phyloP scores from a whole-genome alignment of 2,329 filamentous ascomycete genomes.

The Sporothrix pallida region DNA sequence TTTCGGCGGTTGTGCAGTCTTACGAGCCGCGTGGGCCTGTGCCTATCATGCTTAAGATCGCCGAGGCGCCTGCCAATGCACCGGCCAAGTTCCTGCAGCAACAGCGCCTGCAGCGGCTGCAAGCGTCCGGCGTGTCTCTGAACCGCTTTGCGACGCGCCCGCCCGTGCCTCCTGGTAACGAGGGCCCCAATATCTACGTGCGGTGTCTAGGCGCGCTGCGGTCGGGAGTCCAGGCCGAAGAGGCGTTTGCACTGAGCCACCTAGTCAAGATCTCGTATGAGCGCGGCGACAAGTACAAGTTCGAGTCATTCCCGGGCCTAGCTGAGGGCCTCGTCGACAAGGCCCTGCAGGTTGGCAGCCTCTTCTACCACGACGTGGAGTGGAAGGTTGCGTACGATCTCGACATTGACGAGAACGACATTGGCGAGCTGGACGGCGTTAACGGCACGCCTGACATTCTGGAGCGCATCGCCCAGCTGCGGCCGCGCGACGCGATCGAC shows the following conservation, averaged over 20 bases:
- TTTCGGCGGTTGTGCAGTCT: conserved; percentile 65
- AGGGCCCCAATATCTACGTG: conserved; percentile 89
- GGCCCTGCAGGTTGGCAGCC: conserved; percentile 73
- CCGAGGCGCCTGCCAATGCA: conserved; percentile 76
- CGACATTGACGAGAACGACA: conserved; percentile 59
- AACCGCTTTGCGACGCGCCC: conserved; percentile 57
- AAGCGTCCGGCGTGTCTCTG: conserved; percentile 51
- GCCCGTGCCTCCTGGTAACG: conserved; percentile 63
- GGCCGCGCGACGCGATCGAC: conserved; percentile 64
- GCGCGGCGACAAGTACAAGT: conserved; percentile 92
- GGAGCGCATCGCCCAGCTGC: conserved; percentile 70
- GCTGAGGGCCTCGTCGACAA: conserved; percentile 89
- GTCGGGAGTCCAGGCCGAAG: conserved; percentile 78
- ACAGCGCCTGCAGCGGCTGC: conserved; percentile 52
- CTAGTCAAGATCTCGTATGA: conserved; percentile 95
- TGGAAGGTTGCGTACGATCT: conserved; percentile 77
- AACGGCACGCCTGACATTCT: conserved; percentile 76
- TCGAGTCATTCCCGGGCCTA: conserved; percentile 86
- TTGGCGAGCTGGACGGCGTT: conserved; percentile 57
- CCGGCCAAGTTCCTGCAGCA: conserved; percentile 69
- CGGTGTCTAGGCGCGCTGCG: conserved; percentile 83
- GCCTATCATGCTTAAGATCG: conserved; percentile 72
- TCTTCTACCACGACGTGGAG: conserved; percentile 77
- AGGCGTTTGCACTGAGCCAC: conserved; percentile 92
- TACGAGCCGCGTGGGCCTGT: conserved; percentile 69